Percentiles rank a stretch among this genome's conserved stretches.
Evolutionary conservation across 108 stramenopile genomes (phyloP).

Genomic region (Nitzschia inconspicua): DNA sequence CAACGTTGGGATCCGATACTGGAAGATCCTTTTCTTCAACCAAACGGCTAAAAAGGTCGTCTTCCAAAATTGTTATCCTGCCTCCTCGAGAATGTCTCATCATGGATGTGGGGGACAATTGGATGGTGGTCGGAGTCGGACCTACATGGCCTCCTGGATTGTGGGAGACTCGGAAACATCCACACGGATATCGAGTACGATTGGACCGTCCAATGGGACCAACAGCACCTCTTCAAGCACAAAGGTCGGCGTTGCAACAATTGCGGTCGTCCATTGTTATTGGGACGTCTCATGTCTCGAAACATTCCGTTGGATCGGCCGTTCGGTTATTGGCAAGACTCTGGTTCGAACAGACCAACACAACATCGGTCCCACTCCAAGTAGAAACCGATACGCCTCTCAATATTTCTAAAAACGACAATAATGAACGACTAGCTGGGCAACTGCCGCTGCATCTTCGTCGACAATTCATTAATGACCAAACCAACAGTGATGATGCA

Average conservation of each 20-base stretch:
- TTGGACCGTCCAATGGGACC: conserved; percentile 48
- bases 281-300: too few species aligned
- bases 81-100: conserved; percentile 58
- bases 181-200: conserved; percentile 41
- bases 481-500: conserved; percentile 8
- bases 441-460: conserved; percentile 8
- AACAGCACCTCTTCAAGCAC: conserved; percentile 44
- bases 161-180: conserved; percentile 56
- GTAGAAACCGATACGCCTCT: too few species aligned
- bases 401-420: not conserved
- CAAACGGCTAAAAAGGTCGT: not conserved
- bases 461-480: not conserved
- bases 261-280: too few species aligned
- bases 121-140: conserved; percentile 51
- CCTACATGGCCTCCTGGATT: conserved; percentile 54
- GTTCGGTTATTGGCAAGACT: conserved; percentile 16
- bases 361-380: too few species aligned
- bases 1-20: conserved; percentile 11
- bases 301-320: conserved; percentile 35
- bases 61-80: too few species aligned
- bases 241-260: conserved; percentile 39
- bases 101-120: conserved; percentile 53
- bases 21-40: not conserved
- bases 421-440: conserved; percentile 1
- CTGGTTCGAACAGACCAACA: too few species aligned